Evolutionary conservation across 2,329 filamentous ascomycete species (phyloP), one percentile per base, ranked within the genome.

Genomic region (Talaromyces sp.): DNA sequence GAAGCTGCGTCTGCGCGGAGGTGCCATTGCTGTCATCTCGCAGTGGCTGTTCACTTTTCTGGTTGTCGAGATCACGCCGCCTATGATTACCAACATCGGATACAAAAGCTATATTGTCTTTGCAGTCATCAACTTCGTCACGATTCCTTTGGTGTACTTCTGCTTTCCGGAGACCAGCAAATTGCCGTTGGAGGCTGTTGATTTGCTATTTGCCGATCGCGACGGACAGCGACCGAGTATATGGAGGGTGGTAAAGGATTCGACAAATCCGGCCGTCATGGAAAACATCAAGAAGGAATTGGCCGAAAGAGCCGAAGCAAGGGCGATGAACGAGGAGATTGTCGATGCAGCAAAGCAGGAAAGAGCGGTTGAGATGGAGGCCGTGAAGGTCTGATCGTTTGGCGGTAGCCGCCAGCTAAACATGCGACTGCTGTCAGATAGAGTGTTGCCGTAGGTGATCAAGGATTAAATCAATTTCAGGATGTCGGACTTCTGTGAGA

Each of bases 31-130:
- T 0, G 85, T 83, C 3, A 81, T 80, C 71, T 79, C 78, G 25
- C 85, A 85, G 75, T 86, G 84, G 83, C 74, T 84, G 2, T 85
- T 83, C 75, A 85, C 85, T 75, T 86, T 85, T 72, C 81, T 81
- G 2, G 77, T 81, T 13, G 79, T 86, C 64, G 85, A 85, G 76
- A 82, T 80, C 63, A 81, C 79, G 1, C 79, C 79, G 0, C 75
- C 79, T 54, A 80, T 81, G 77, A 68, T 80, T 17, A 67, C 67
- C 13, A 61, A 69, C 47, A 80, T 80, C 53, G 69, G 70, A 5
- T 81, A 78, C 78, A 76, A 78, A 49, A 78, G 77, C 5, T 81
- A 81, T 68, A 74, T 81, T 43, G 80, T 81, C 73, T 81, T 81
- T 66, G 78, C 77, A 1, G 69, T 69, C 49, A 73, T 79, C 74